Conservation (phyloP, 139 green algal species). For the Tetradesmus obliquus region DNA sequence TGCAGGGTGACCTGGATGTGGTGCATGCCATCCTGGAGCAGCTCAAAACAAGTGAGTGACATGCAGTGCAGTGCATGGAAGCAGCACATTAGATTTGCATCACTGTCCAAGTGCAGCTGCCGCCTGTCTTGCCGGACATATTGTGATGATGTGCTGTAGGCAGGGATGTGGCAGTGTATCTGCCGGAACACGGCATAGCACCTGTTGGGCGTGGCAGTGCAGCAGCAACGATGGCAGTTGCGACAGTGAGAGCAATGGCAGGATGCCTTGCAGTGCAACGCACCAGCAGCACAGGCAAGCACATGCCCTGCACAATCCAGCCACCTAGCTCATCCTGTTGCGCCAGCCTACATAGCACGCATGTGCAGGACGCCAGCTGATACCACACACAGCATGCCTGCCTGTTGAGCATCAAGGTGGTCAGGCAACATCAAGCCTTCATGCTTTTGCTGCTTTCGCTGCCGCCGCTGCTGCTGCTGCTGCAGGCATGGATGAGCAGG, state of each 20-base stretch:
- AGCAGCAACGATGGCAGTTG: background rate
- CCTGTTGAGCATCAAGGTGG: too few relatives aligned
- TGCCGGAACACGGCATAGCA: too few relatives aligned
- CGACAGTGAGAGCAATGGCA: too few relatives aligned
- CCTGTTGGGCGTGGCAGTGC: too few relatives aligned
- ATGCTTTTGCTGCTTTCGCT: too few relatives aligned
- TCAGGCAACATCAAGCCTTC: too few relatives aligned
- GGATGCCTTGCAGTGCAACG: too few relatives aligned
- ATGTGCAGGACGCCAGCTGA: too few relatives aligned
- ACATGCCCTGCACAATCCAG: background rate
- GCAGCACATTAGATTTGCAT: background rate
- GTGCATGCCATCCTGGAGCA: slow-evolving; percentile 56
- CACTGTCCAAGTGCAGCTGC: background rate
- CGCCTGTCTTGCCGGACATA: too few relatives aligned
- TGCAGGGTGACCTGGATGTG: slow-evolving; percentile 48
- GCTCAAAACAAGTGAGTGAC: slow-evolving; percentile 47
- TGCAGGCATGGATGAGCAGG: slow-evolving; percentile 25
- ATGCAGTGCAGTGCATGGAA: background rate
- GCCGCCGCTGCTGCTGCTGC: background rate
- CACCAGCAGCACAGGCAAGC: too few relatives aligned
- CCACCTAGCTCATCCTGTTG: background rate
- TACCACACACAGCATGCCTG: too few relatives aligned
- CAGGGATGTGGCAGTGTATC: background rate
- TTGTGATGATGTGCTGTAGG: background rate
- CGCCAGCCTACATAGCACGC: background rate